Evolutionary conservation across 2,329 filamentous ascomycete species (phyloP).

Genomic region (Neofusicoccum sp.): DNA sequence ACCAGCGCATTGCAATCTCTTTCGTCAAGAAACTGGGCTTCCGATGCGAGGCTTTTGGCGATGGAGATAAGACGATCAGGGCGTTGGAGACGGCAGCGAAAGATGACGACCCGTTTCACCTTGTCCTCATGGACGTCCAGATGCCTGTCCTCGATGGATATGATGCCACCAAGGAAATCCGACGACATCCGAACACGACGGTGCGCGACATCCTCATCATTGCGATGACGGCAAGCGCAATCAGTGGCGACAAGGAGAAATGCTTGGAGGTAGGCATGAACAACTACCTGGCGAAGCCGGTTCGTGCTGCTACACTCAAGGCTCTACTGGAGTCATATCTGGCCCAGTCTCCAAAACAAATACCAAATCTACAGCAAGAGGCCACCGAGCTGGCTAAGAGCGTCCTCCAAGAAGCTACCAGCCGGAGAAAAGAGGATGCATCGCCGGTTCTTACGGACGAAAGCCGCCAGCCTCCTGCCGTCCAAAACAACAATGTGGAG

Average conservation of each 20-base stretch:
- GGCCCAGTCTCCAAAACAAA: constrained; percentile 49
- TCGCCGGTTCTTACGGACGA: background rate
- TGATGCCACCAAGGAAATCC: constrained; percentile 82
- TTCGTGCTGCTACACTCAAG: constrained; percentile 84
- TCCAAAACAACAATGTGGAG: background rate
- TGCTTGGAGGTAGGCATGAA: constrained; percentile 97
- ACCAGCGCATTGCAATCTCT: constrained; percentile 89
- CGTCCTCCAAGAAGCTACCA: constrained; percentile 17
- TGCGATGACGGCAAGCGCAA: constrained; percentile 94
- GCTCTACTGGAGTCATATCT: constrained; percentile 76
- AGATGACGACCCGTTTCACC: constrained; percentile 78
- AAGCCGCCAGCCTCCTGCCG: background rate
- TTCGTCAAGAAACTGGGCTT: constrained; percentile 88
- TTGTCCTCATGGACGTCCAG: constrained; percentile 90
- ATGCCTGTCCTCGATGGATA: constrained; percentile 95
- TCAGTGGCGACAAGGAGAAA: constrained; percentile 92
- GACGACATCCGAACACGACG: constrained; percentile 72
- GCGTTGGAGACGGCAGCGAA: constrained; percentile 73
- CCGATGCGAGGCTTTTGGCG: constrained; percentile 84
- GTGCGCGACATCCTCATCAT: constrained; percentile 89
- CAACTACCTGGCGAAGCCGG: constrained; percentile 93
- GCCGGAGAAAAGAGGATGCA: background rate
- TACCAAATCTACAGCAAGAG: constrained; percentile 50
- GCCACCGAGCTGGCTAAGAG: constrained; percentile 47
- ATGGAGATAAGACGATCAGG: constrained; percentile 85